Conservation (phyloP, 352 stramenopile species). For the Elongisporangium anandrum region DNA sequence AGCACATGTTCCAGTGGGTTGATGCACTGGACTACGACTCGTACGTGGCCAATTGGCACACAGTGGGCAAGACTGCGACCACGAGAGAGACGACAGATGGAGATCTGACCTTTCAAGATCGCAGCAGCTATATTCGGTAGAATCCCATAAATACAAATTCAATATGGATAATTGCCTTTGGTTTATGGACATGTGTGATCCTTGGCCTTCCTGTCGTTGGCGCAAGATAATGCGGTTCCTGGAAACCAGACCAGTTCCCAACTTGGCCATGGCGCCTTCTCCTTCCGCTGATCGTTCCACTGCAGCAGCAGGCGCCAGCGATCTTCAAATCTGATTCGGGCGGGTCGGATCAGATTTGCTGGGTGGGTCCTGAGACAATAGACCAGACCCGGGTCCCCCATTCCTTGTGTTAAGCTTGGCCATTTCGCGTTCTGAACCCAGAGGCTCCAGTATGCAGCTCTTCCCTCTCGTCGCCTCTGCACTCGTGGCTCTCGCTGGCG, state of each 20-base stretch:
- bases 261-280: too few species aligned
- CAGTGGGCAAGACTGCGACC: slow-evolving; percentile 51
- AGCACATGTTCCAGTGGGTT: slow-evolving; percentile 74
- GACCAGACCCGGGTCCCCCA: not conserved
- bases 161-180: not conserved
- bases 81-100: slow-evolving; percentile 6
- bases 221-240: not conserved
- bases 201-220: too few species aligned
- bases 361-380: not conserved
- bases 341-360: not conserved
- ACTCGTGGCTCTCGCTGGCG: not conserved
- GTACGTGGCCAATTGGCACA: slow-evolving; percentile 65
- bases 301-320: not conserved
- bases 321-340: not conserved
- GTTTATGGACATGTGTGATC: not conserved
- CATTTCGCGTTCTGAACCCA: not conserved
- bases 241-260: not conserved
- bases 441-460: not conserved
- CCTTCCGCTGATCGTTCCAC: too few species aligned
- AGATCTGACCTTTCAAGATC: not conserved
- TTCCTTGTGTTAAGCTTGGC: too few species aligned
- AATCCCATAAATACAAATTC: too few species aligned
- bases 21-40: slow-evolving; percentile 64
- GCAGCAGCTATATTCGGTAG: too few species aligned
- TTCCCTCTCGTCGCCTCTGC: not conserved